Percentiles rank a stretch among this genome's conserved stretches.
These are phyloP conservation scores for Dothistroma pini DNA, from an alignment of 2,329 filamentous ascomycete genomes.

Conservation along the genomic window DNA sequence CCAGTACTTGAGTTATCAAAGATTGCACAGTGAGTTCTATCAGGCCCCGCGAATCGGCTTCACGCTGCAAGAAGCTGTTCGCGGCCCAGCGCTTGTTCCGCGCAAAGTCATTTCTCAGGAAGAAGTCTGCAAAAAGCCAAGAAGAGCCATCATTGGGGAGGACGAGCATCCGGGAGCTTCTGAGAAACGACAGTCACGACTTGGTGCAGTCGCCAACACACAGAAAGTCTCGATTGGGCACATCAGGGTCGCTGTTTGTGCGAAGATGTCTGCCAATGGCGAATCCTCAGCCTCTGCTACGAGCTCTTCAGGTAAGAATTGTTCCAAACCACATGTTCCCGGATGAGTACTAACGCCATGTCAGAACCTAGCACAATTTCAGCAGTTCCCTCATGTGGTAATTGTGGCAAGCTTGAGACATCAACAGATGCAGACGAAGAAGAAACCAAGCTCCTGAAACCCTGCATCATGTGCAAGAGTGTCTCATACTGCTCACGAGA, in stretches of 20 bases:
- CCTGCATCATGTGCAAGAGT: slow-evolving; percentile 40
- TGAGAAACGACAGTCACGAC: no score
- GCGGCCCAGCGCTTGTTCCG: no score
- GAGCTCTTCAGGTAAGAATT: neutral
- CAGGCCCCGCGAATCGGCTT: no score
- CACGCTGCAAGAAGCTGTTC: no score
- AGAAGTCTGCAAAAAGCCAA: no score
- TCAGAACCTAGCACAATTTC: neutral
- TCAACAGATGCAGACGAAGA: slow-evolving; percentile 11
- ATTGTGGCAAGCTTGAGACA: slow-evolving; percentile 17
- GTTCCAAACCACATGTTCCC: neutral
- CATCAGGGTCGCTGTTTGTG: neutral
- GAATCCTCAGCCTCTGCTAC: neutral
- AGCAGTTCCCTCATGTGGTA: slow-evolving; percentile 8
- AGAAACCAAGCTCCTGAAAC: slow-evolving; percentile 28
- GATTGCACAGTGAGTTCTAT: no score
- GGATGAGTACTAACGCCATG: neutral
- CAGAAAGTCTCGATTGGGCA: neutral
- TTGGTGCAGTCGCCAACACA: no score
- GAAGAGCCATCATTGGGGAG: no score
- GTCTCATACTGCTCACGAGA: slow-evolving; percentile 40
- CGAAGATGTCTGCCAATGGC: neutral
- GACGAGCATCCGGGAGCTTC: no score
- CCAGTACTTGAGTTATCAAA: no score
- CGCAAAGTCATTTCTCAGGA: no score